These are phyloP conservation scores for Odonthalia washingtoniensis DNA, from an alignment of 31 red algal species.

Conservation along the genomic window DNA sequence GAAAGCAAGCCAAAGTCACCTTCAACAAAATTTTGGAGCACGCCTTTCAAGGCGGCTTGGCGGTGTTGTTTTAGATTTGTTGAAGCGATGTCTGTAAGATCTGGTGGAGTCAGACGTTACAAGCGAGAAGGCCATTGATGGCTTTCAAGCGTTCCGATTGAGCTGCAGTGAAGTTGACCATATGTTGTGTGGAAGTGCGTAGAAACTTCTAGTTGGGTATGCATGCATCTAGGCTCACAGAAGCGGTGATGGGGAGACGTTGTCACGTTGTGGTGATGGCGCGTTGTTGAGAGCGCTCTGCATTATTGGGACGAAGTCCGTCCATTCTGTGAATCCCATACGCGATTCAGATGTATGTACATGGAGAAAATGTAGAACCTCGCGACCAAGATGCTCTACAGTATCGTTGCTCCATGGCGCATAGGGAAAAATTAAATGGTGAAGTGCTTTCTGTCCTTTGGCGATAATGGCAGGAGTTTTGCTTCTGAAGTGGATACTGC, in stretches of 20 bases:
- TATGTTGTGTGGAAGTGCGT: no score
- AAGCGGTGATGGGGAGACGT: not conserved
- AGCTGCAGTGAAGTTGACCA: no score
- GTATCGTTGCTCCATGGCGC: conserved; percentile 31
- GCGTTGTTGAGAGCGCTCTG: conserved; percentile 55
- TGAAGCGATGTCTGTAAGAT: no score
- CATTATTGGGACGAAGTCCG: conserved; percentile 34
- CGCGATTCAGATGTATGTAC: conserved; percentile 11
- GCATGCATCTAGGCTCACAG: no score
- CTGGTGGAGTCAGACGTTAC: no score
- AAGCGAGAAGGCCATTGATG: no score
- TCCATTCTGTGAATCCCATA: not conserved
- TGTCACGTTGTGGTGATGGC: not conserved
- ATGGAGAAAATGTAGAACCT: not conserved
- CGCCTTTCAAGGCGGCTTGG: no score
- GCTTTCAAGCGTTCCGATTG: no score
- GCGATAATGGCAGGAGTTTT: not conserved
- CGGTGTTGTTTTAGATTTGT: no score
- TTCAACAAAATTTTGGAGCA: no score
- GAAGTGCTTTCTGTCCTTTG: not conserved
- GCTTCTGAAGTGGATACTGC: conserved; percentile 4
- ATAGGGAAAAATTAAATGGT: conserved; percentile 59
- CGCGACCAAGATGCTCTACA: conserved; percentile 12
- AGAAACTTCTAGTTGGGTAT: no score
- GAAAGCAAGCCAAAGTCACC: no score